Base-by-base conservation (phyloP, 441 rosid genomes). In the Corymbia calophylla region DNA sequence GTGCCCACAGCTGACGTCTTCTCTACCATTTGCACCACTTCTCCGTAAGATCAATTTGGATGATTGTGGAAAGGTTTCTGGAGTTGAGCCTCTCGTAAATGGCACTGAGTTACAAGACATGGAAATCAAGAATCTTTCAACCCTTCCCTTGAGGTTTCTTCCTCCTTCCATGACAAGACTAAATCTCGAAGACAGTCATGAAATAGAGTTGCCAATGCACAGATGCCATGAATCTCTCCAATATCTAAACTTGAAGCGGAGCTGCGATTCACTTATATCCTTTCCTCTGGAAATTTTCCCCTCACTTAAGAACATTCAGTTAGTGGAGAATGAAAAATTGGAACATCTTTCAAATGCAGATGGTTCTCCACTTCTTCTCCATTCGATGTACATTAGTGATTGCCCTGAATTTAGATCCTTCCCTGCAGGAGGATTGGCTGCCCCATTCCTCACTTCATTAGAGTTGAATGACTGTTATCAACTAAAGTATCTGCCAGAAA, bases 331-430 rank as follows among this genome's bases (percentile, higher is more conserved):
- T 87, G 73, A 89, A 86, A 91, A 92, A 88, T 94, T 93, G 87
- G 90, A 85, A 60, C 68, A 91, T 8, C 92, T 95, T 88, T 90
- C 91, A 3, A 87, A 90, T 55, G 77, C 58, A 49, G 91, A 92
- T 4, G 1, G 87, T 53, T 80, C 87, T 6, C 44, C 66, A 47
- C 89, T 88, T 88, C 87, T 53, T 32, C 92, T 94, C 21, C 88
- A 89, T 86, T 87, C 92, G 39, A 86, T 94, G 44, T 88, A 89
- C 73, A 91, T 94, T 21, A 58, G 87, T 14, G 88, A 87, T 56
- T 95, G 95, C 90, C 93, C 93, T 29, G 90, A 91, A 51, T 87
- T 94, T 60, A 62, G 19, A 51, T 90, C 60, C 29, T 93, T 94
- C 87, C 94, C 93, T 5, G 85, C 51, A 9, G 93, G 91, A 87